phyloP scores from a whole-genome alignment of 2,329 filamentous ascomycete genomes.

The Cercospora nicotianae region DNA sequence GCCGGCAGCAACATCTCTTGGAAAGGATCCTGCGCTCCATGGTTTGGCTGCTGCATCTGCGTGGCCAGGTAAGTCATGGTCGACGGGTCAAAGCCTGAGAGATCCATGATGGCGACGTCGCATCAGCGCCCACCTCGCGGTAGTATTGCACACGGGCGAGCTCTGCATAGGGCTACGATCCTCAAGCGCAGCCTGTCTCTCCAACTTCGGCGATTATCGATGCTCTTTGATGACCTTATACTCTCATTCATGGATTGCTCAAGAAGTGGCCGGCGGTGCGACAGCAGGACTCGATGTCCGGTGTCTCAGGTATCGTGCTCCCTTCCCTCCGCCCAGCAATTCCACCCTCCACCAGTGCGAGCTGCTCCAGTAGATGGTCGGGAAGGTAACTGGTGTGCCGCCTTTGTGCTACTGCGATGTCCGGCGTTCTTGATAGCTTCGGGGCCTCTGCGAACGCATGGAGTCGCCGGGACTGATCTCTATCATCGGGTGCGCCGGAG shows the following conservation, averaged over 20 bases:
- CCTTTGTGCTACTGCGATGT: slow-evolving; percentile 21
- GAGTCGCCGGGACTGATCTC: slow-evolving; percentile 8
- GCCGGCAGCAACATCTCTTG: slow-evolving; percentile 53
- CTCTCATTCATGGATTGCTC: background rate
- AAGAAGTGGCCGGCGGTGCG: background rate
- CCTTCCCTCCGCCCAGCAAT: background rate
- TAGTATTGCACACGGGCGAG: slow-evolving; percentile 16
- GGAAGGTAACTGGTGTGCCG: slow-evolving; percentile 18
- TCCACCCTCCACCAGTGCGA: slow-evolving; percentile 11
- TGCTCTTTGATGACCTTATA: background rate
- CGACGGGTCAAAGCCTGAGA: slow-evolving; percentile 35
- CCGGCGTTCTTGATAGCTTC: slow-evolving; percentile 15
- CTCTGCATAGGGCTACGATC: slow-evolving; percentile 22
- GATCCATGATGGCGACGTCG: slow-evolving; percentile 31
- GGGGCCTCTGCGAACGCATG: slow-evolving; percentile 16
- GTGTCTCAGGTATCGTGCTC: slow-evolving; percentile 2
- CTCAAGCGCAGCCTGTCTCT: slow-evolving; percentile 1
- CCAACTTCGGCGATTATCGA: background rate
- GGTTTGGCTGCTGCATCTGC: slow-evolving; percentile 57
- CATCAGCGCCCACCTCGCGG: slow-evolving; percentile 22
- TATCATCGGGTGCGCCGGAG: background rate
- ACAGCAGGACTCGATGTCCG: background rate
- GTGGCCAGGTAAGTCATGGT: slow-evolving; percentile 61
- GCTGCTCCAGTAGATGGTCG: slow-evolving; percentile 21
- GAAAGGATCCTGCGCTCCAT: slow-evolving; percentile 46